Evolutionary conservation across 2,329 filamentous ascomycete species (phyloP).

Genomic region (Colletotrichum sp.): DNA sequence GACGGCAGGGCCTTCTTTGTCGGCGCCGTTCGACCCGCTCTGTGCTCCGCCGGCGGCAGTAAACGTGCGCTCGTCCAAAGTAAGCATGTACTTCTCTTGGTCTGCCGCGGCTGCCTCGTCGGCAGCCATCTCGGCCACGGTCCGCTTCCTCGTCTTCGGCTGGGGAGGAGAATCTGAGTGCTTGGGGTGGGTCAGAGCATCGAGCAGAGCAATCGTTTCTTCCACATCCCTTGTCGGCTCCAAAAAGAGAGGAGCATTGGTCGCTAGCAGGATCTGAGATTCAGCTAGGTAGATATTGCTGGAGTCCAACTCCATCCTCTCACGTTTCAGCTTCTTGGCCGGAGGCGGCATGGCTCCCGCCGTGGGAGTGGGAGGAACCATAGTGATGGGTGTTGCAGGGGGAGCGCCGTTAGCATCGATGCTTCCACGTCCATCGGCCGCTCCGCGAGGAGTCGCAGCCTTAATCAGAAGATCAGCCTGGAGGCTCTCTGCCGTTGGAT

Average conservation of each 20-base stretch:
- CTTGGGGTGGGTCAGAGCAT: conserved; percentile 75
- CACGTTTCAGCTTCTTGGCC: conserved; percentile 71
- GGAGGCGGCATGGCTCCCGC: conserved; percentile 63
- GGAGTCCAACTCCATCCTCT: conserved; percentile 78
- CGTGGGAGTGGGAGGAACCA: conserved; percentile 67
- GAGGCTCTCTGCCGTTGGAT: conserved; percentile 79
- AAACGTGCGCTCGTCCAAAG: conserved; percentile 82
- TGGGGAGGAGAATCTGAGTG: conserved; percentile 79
- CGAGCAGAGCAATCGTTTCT: conserved; percentile 74
- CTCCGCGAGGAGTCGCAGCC: conserved; percentile 68
- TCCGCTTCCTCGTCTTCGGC: conserved; percentile 90
- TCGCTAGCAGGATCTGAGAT: conserved; percentile 74
- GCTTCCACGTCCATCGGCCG: conserved; percentile 36
- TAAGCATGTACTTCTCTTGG: conserved; percentile 90
- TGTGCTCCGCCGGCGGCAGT: conserved; percentile 63
- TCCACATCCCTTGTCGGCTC: conserved; percentile 74
- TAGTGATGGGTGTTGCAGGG: conserved; percentile 70
- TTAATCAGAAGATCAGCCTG: conserved; percentile 79
- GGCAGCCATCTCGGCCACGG: conserved; percentile 90
- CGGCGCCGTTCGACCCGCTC: conserved; percentile 63
- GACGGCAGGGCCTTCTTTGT: conserved; percentile 75
- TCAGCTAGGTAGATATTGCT: conserved; percentile 78
- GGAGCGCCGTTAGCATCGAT: conserved; percentile 47
- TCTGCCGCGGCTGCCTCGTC: conserved; percentile 92
- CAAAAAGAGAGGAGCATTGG: conserved; percentile 76